These are phyloP conservation scores for Viola odorata DNA, from an alignment of 345 rosid species.

Conservation along the genomic window DNA sequence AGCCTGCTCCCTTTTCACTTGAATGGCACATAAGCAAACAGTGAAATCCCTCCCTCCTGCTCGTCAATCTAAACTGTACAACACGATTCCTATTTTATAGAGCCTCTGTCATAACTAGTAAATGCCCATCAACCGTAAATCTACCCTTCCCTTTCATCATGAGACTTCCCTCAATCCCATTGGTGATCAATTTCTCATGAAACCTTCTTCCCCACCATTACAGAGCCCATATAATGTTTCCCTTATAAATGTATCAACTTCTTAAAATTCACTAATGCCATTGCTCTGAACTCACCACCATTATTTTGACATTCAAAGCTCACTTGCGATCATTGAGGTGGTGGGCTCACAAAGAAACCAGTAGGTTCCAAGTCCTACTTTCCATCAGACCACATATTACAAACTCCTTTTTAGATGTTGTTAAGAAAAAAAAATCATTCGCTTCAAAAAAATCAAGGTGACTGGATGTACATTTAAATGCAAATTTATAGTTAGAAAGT, in stretches of 20 bases:
- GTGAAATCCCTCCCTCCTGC: background rate
- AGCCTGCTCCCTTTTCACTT: background rate
- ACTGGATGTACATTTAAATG: background rate
- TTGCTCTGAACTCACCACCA: background rate
- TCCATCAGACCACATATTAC: background rate
- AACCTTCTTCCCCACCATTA: constrained; percentile 1
- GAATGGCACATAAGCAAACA: background rate
- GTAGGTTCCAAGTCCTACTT: background rate
- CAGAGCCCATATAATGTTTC: background rate
- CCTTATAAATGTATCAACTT: background rate
- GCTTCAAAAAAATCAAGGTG: background rate
- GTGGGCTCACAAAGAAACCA: background rate
- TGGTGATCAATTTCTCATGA: background rate
- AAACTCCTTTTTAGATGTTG: background rate
- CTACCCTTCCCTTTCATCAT: no score
- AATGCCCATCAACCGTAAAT: background rate
- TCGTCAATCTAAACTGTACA: constrained; percentile 1
- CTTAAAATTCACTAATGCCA: background rate
- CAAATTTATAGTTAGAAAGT: background rate
- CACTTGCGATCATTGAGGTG: background rate
- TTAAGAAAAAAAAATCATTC: background rate
- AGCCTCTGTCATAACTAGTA: background rate
- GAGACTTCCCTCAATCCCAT: background rate
- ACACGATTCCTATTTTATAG: background rate
- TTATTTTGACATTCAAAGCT: background rate